Percentiles rank a stretch among this genome's conserved stretches.
Evolutionary conservation across 208 protist species (phyloP).

Genomic region (Leishmania gerbilli): DNA sequence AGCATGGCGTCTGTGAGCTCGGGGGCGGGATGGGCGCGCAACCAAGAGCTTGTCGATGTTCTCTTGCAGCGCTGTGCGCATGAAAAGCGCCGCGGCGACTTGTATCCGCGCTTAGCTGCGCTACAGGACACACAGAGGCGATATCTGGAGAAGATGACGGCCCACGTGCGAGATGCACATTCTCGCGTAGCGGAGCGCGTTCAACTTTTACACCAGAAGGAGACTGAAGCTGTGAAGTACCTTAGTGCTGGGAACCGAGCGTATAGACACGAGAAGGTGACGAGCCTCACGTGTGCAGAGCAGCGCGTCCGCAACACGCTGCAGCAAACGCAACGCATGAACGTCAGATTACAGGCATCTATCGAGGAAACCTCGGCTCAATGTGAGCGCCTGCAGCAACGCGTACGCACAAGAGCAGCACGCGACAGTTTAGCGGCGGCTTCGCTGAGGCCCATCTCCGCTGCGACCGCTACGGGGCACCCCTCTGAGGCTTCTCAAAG

Average conservation of each 20-base stretch:
- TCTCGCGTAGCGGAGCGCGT: background rate
- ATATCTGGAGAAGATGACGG: background rate
- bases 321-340: background rate
- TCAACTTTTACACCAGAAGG: too few species aligned
- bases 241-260: background rate
- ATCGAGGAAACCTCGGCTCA: background rate
- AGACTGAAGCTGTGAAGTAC: background rate
- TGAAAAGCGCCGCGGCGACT: slow-evolving; percentile 13
- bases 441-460: background rate
- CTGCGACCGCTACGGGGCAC: background rate
- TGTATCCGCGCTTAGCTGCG: slow-evolving; percentile 4
- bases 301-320: background rate
- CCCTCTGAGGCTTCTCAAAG: background rate
- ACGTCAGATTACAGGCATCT: too few species aligned
- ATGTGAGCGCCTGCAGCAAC: background rate
- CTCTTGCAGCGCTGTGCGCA: slow-evolving; percentile 6
- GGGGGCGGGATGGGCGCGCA: background rate
- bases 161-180: background rate
- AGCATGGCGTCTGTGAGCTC: background rate
- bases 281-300: background rate
- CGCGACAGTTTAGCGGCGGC: too few species aligned
- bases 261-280: background rate
- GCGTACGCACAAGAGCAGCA: too few species aligned
- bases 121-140: background rate
- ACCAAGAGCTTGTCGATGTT: slow-evolving; percentile 4